phyloP scores from a whole-genome alignment of 2,329 filamentous ascomycete species.

The Ambrosiella cleistominuta region DNA sequence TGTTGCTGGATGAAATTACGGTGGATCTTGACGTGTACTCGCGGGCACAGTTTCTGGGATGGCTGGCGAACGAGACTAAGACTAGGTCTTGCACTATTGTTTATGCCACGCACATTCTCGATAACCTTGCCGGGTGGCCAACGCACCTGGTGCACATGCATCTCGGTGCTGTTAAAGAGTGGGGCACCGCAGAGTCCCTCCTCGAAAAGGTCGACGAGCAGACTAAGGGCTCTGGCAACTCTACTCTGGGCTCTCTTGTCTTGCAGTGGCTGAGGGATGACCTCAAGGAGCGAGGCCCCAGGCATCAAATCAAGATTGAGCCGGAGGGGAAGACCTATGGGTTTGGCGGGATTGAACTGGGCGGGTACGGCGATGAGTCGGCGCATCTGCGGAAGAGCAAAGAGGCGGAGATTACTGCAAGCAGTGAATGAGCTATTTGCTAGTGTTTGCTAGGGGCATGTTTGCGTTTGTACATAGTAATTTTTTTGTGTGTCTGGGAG shows the following conservation, averaged over 20 bases:
- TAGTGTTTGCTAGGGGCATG: too few relatives aligned
- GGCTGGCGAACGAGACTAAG: constrained; percentile 77
- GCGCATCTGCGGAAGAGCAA: constrained; percentile 14
- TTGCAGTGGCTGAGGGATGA: constrained; percentile 75
- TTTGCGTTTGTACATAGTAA: too few relatives aligned
- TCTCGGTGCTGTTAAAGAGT: constrained; percentile 71
- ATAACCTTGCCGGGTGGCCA: constrained; percentile 88
- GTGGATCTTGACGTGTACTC: constrained; percentile 85
- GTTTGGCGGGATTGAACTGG: constrained; percentile 32
- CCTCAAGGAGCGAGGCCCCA: constrained; percentile 58
- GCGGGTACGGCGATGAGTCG: constrained; percentile 40
- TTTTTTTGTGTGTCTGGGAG: too few relatives aligned
- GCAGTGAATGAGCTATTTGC: not conserved
- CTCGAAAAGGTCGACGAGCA: constrained; percentile 31
- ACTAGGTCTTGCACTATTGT: constrained; percentile 72
- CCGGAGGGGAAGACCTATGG: constrained; percentile 49
- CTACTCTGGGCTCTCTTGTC: constrained; percentile 70
- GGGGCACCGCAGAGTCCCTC: constrained; percentile 57
- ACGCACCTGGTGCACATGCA: constrained; percentile 95
- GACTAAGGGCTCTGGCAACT: constrained; percentile 45
- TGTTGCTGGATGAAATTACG: constrained; percentile 90
- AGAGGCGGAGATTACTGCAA: not conserved
- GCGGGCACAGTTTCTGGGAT: constrained; percentile 67
- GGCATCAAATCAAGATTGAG: constrained; percentile 37
- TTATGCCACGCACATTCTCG: constrained; percentile 92